Conservation (phyloP, 148 eudicot genomes). For the Polygonum aviculare region DNA sequence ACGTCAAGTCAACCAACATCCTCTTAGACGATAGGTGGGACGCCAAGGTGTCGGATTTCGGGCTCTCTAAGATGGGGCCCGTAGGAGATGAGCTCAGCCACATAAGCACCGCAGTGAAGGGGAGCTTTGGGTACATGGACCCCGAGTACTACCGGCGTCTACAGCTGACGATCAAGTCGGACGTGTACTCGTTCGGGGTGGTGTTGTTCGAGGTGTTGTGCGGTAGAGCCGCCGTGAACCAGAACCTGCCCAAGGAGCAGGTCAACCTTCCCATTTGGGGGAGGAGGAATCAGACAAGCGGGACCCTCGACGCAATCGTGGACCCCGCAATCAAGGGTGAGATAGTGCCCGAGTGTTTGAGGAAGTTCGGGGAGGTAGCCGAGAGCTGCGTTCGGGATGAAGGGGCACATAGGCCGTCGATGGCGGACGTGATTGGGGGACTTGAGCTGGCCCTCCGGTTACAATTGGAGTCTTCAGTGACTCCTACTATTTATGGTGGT, state of each 20-base stretch:
- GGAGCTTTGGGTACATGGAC: constrained; percentile 88
- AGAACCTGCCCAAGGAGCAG: constrained; percentile 58
- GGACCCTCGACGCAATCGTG: constrained; percentile 48
- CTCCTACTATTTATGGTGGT: neutral
- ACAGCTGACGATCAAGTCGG: constrained; percentile 82
- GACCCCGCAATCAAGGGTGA: constrained; percentile 49
- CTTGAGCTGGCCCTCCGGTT: constrained; percentile 71
- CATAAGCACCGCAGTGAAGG: constrained; percentile 93
- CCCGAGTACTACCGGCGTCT: constrained; percentile 87
- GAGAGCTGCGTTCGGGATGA: constrained; percentile 84
- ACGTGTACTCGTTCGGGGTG: constrained; percentile 87
- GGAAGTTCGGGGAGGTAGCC: constrained; percentile 69
- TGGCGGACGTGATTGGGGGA: constrained; percentile 91
- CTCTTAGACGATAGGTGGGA: constrained; percentile 66
- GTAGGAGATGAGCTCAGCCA: constrained; percentile 54
- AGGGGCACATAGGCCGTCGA: constrained; percentile 80
- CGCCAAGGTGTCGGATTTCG: constrained; percentile 89
- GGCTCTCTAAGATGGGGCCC: constrained; percentile 80
- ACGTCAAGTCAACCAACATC: constrained; percentile 88
- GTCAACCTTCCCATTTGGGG: constrained; percentile 94
- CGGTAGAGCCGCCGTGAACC: constrained; percentile 87
- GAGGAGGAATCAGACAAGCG: constrained; percentile 52
- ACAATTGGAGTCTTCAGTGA: constrained; percentile 23
- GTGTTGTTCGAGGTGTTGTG: constrained; percentile 87
- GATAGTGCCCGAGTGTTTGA: constrained; percentile 47